Percentiles rank a stretch among this genome's conserved stretches.
These are phyloP conservation scores for Astrothelium macrocarpum DNA, from an alignment of 495 filamentous ascomycete genomes.

Conservation along the genomic window DNA sequence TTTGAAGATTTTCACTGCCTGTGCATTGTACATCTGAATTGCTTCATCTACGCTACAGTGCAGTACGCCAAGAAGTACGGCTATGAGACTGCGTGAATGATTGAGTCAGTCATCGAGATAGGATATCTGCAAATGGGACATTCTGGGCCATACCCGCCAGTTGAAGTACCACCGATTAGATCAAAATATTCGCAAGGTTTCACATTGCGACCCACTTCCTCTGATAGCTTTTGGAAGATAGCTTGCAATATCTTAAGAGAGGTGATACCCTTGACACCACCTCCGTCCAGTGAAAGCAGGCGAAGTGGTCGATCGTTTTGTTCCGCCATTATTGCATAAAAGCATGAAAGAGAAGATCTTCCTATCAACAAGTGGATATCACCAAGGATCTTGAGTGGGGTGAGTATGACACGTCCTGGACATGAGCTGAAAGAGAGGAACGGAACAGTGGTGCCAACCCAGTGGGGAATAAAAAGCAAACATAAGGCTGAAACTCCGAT, in stretches of 20 bases:
- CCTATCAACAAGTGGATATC: too few species aligned
- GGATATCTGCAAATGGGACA: background rate
- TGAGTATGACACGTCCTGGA: too few species aligned
- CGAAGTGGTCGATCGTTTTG: background rate
- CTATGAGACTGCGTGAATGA: background rate
- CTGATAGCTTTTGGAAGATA: background rate
- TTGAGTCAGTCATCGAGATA: background rate
- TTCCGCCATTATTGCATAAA: background rate
- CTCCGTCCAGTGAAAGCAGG: background rate
- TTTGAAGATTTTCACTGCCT: background rate
- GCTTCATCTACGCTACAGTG: background rate
- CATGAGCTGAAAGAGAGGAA: too few species aligned
- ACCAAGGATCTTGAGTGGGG: too few species aligned
- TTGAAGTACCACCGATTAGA: background rate
- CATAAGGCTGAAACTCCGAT: too few species aligned
- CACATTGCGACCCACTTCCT: background rate
- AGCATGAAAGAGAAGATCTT: too few species aligned
- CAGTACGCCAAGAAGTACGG: background rate
- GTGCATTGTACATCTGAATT: background rate
- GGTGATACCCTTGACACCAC: background rate
- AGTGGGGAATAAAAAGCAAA: too few species aligned
- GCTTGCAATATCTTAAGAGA: background rate
- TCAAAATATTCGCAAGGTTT: conserved; percentile 1
- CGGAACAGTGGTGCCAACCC: too few species aligned
- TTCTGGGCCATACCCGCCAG: background rate